Percentiles rank a stretch among this genome's conserved stretches.
These are phyloP conservation scores for Vitis labrusca DNA, from an alignment of 164 flowering plant genomes.

Conservation along the genomic window DNA sequence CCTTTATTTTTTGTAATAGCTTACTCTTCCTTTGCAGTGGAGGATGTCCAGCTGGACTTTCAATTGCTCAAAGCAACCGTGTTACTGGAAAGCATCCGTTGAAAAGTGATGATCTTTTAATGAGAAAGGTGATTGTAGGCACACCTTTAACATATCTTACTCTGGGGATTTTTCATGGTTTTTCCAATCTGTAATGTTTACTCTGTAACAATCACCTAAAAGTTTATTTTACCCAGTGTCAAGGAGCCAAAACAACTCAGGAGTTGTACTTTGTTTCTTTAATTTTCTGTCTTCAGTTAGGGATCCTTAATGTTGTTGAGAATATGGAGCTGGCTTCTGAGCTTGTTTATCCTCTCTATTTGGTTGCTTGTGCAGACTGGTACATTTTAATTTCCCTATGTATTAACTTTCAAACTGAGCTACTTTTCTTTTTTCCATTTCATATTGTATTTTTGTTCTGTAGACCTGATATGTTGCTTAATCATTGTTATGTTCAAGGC, in stretches of 20 bases:
- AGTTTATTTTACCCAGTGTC: too few species aligned
- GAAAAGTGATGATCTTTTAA: slow-evolving; percentile 50
- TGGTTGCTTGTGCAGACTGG: slow-evolving; percentile 83
- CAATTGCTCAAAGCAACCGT: slow-evolving; percentile 69
- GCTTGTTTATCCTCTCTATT: slow-evolving; percentile 66
- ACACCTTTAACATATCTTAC: neutral
- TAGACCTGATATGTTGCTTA: slow-evolving; percentile 15
- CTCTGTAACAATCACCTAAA: neutral
- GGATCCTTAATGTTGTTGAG: slow-evolving; percentile 78
- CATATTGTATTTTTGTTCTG: neutral
- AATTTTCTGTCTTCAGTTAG: slow-evolving; percentile 50
- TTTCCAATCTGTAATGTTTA: neutral
- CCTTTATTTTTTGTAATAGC: slow-evolving; percentile 4
- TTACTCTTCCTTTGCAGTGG: slow-evolving; percentile 39
- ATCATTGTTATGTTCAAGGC: slow-evolving; percentile 47
- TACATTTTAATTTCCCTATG: slow-evolving; percentile 18
- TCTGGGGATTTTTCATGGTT: slow-evolving; percentile 1
- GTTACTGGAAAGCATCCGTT: slow-evolving; percentile 68
- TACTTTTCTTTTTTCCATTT: slow-evolving; percentile 4
- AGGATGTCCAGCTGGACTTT: slow-evolving; percentile 76
- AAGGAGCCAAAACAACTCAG: neutral
- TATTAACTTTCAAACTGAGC: neutral
- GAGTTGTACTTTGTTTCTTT: slow-evolving; percentile 5
- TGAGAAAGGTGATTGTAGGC: slow-evolving; percentile 59
- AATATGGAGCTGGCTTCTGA: slow-evolving; percentile 72